phyloP scores from a whole-genome alignment of 2,329 filamentous ascomycete species.

The Penicillium sp. region DNA sequence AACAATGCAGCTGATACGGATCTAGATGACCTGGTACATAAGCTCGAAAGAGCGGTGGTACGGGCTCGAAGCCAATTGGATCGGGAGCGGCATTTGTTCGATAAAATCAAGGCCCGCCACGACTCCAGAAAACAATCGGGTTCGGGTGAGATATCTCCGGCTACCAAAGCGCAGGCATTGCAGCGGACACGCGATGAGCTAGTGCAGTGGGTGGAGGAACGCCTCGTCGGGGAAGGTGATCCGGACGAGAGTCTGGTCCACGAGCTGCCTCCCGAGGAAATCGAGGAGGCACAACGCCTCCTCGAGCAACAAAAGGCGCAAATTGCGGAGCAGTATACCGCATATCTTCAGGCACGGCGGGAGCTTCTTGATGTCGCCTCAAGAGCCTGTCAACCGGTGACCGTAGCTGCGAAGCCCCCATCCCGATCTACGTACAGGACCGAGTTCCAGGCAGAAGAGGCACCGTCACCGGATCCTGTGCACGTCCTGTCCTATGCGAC shows the following conservation, averaged over 20 bases:
- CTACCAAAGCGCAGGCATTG: constrained; percentile 37
- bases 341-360: constrained; percentile 38
- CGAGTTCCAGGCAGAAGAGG: constrained; percentile 14
- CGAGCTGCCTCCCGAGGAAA: constrained; percentile 30
- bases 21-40: constrained; percentile 37
- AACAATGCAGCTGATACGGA: constrained; percentile 15
- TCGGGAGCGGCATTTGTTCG: constrained; percentile 35
- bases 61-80: constrained; percentile 38
- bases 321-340: constrained; percentile 36
- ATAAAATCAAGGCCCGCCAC: constrained; percentile 30
- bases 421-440: constrained; percentile 15
- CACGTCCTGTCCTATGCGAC: constrained; percentile 34
- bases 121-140: constrained; percentile 9
- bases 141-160: constrained; percentile 9
- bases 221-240: constrained; percentile 40
- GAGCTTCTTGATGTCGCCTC: constrained; percentile 37
- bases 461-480: constrained; percentile 24
- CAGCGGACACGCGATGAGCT: constrained; percentile 49
- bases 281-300: constrained; percentile 29
- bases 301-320: constrained; percentile 34
- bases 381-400: constrained; percentile 36
- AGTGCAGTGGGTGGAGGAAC: constrained; percentile 52
- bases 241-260: constrained; percentile 29
- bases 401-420: constrained; percentile 22
- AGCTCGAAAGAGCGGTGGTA: constrained; percentile 40